A percentile compares a stretch with the other conserved stretches of the same genome.
Evolutionary conservation across 192 early-diverging fungal genomes (phyloP).

Genomic region (Linnemannia exigua): DNA sequence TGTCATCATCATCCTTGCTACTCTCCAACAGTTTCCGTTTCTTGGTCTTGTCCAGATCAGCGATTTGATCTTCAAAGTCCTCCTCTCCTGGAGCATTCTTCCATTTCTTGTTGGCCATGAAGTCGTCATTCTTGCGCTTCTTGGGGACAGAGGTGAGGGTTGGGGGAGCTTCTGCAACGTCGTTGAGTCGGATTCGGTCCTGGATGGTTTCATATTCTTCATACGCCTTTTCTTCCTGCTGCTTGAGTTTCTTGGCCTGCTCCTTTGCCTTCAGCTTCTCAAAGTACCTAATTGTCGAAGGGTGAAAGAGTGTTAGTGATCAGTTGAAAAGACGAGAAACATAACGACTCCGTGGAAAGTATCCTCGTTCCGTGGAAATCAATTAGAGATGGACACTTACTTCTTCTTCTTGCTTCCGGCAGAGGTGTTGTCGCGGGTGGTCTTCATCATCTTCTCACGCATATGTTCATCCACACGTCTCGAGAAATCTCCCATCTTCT

Average conservation of each 20-base stretch:
- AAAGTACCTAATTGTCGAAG: slow-evolving; percentile 37
- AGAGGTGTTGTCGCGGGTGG: slow-evolving; percentile 52
- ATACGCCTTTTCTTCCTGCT: slow-evolving; percentile 55
- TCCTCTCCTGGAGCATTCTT: slow-evolving; percentile 43
- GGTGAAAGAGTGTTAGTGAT: background rate
- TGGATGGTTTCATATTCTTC: slow-evolving; percentile 66
- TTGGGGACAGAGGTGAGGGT: slow-evolving; percentile 61
- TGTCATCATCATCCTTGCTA: slow-evolving; percentile 41
- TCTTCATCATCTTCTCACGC: slow-evolving; percentile 53
- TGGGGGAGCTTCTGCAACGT: slow-evolving; percentile 70
- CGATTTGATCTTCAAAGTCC: slow-evolving; percentile 42
- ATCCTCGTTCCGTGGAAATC: background rate
- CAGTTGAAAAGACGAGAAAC: background rate
- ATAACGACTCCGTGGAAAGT: background rate
- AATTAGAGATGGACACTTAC: slow-evolving; percentile 17
- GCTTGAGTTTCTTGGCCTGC: slow-evolving; percentile 57
- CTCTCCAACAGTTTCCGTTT: slow-evolving; percentile 40
- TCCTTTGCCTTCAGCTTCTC: slow-evolving; percentile 64
- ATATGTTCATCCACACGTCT: slow-evolving; percentile 63
- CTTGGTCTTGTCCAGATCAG: slow-evolving; percentile 45
- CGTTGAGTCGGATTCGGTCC: slow-evolving; percentile 68
- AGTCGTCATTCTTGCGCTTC: slow-evolving; percentile 59
- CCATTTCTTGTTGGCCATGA: slow-evolving; percentile 59
- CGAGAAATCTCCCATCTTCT: slow-evolving; percentile 62
- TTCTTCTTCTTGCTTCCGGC: slow-evolving; percentile 60